Percentiles rank a stretch among this genome's conserved stretches.
phyloP scores from a whole-genome alignment of 805 yeast species.

The Lipomyces sp. region DNA sequence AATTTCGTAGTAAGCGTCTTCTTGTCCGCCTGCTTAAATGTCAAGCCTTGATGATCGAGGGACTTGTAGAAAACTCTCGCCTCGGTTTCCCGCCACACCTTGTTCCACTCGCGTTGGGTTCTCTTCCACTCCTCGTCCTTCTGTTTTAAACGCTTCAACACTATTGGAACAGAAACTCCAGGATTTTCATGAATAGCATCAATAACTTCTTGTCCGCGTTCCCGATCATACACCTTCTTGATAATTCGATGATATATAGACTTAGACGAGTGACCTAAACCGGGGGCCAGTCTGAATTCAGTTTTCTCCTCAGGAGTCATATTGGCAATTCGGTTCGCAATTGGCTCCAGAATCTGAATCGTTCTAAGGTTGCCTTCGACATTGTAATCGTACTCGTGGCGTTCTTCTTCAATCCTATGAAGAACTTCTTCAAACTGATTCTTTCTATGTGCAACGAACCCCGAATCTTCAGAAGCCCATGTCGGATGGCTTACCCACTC shows the following conservation, averaged over 20 bases:
- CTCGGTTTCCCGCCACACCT: slow-evolving; percentile 98
- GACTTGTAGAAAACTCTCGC: slow-evolving; percentile 93
- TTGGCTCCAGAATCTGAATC: slow-evolving; percentile 92
- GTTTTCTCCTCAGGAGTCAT: slow-evolving; percentile 92
- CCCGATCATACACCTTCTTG: slow-evolving; percentile 89
- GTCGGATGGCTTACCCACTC: slow-evolving; percentile 99
- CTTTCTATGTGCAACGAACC: slow-evolving; percentile 97
- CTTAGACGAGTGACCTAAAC: slow-evolving; percentile 86
- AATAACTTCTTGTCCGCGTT: slow-evolving; percentile 93
- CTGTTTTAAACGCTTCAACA: slow-evolving; percentile 88
- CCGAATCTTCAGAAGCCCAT: slow-evolving; percentile 99
- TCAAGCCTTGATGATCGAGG: slow-evolving; percentile 90
- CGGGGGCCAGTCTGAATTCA: slow-evolving; percentile 84
- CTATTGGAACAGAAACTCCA: slow-evolving; percentile 91
- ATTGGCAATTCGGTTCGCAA: slow-evolving; percentile 89
- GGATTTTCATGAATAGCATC: slow-evolving; percentile 96
- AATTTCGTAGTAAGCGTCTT: slow-evolving; percentile 88
- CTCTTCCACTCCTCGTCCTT: slow-evolving; percentile 99
- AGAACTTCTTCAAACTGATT: slow-evolving; percentile 96
- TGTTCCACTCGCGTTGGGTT: slow-evolving; percentile 98
- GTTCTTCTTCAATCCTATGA: slow-evolving; percentile 94
- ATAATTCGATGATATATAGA: slow-evolving; percentile 94
- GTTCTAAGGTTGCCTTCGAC: slow-evolving; percentile 95
- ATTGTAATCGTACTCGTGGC: slow-evolving; percentile 94
- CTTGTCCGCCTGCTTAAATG: slow-evolving; percentile 96